Evolutionary conservation across 257 asterid species (phyloP).

Genomic region (Jasminum sambac): DNA sequence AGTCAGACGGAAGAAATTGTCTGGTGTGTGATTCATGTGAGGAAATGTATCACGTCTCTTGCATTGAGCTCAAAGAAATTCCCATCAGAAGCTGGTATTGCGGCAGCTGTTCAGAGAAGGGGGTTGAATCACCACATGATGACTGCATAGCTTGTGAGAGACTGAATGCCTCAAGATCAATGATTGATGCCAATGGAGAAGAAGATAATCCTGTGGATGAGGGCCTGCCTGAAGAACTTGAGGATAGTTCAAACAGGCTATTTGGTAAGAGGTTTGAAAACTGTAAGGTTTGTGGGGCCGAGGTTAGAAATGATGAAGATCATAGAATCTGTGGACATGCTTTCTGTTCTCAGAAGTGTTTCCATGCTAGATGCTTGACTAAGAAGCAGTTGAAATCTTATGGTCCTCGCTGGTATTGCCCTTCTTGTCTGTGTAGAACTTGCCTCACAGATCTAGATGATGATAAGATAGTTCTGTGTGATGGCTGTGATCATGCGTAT

Average conservation of each 20-base stretch:
- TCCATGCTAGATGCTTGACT: constrained; percentile 76
- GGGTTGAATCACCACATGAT: constrained; percentile 63
- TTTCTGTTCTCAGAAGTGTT: constrained; percentile 76
- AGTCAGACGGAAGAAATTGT: constrained; percentile 63
- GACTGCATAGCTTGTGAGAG: constrained; percentile 80
- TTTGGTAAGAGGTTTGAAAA: constrained; percentile 27
- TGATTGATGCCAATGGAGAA: constrained; percentile 30
- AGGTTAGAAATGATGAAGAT: constrained; percentile 43
- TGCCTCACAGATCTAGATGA: constrained; percentile 75
- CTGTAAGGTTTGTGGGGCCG: constrained; percentile 67
- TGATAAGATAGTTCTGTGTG: constrained; percentile 82
- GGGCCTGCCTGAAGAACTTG: constrained; percentile 43
- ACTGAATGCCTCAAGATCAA: constrained; percentile 37
- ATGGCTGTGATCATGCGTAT: constrained; percentile 85
- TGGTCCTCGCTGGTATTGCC: constrained; percentile 86
- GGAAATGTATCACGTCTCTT: constrained; percentile 76
- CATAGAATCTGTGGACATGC: constrained; percentile 66
- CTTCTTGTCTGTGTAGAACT: constrained; percentile 79
- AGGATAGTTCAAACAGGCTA: constrained; percentile 57
- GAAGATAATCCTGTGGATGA: constrained; percentile 36
- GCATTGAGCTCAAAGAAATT: constrained; percentile 72
- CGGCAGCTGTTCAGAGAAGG: constrained; percentile 60
- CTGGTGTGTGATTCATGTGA: constrained; percentile 92
- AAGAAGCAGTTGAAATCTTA: constrained; percentile 51
- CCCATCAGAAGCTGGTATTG: constrained; percentile 84